Evolutionary conservation across 2,329 filamentous ascomycete genomes (phyloP).

Genomic region (Thielaviopsis cerberus): DNA sequence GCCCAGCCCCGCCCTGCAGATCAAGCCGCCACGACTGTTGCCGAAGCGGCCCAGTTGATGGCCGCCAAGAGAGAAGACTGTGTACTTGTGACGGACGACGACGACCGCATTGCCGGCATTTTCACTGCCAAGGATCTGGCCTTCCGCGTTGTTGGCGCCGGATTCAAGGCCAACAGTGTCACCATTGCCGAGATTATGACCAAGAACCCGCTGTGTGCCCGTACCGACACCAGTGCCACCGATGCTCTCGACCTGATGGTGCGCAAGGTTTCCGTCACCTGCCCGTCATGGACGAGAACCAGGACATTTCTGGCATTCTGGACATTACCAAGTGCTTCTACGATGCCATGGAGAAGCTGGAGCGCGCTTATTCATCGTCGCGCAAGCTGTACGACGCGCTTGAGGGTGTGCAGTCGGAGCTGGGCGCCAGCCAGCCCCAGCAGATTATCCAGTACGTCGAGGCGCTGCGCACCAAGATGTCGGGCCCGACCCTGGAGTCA

Average conservation of each 20-base stretch:
- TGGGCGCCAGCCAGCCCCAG: conserved; percentile 87
- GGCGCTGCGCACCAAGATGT: conserved; percentile 89
- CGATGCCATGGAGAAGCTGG: conserved; percentile 98
- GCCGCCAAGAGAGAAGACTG: conserved; percentile 97
- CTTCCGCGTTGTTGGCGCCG: conserved; percentile 84
- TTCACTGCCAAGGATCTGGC: conserved; percentile 98
- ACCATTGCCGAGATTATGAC: conserved; percentile 99
- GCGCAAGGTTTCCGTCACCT: conserved; percentile 88
- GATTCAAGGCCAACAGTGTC: conserved; percentile 71
- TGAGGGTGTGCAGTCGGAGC: conserved; percentile 91
- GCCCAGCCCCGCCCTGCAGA: conserved; percentile 88
- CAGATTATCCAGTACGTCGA: conserved; percentile 99
- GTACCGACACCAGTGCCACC: conserved; percentile 93
- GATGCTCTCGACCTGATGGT: conserved; percentile 97
- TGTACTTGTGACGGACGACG: conserved; percentile 90
- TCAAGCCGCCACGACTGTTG: conserved; percentile 87
- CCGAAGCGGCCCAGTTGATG: conserved; percentile 96
- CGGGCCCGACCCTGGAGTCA: conserved; percentile 84
- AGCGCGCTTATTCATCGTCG: conserved; percentile 94
- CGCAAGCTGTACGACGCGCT: conserved; percentile 92
- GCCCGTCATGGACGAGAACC: conserved; percentile 98
- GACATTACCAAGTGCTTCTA: conserved; percentile 99
- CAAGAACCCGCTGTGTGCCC: conserved; percentile 92
- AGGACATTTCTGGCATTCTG: conserved; percentile 92
- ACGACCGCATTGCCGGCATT: conserved; percentile 94